phyloP scores from a whole-genome alignment of 164 flowering plant species.

The Berberis vulgaris region DNA sequence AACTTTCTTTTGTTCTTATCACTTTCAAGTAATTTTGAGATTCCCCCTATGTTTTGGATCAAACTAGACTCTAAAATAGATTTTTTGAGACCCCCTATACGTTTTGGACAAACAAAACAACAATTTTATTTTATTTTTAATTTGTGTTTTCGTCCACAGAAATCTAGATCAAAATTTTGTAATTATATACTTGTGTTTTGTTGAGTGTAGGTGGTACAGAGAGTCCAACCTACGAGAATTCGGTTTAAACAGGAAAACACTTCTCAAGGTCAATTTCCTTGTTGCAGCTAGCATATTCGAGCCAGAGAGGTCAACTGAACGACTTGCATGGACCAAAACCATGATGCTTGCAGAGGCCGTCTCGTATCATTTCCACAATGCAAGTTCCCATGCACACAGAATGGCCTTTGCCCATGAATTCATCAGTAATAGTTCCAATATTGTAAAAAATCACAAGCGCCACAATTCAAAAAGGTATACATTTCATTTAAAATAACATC shows the following conservation, averaged over 20 bases:
- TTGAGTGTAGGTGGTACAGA: slow-evolving; percentile 61
- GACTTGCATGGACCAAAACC: slow-evolving; percentile 77
- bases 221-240: slow-evolving; percentile 28
- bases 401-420: slow-evolving; percentile 37
- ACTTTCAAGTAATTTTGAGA: too few relatives aligned
- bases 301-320: slow-evolving; percentile 41
- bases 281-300: slow-evolving; percentile 70
- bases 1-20: too few relatives aligned
- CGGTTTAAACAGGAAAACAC: slow-evolving; percentile 38
- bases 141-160: too few relatives aligned
- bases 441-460: not conserved
- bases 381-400: slow-evolving; percentile 14
- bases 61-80: too few relatives aligned
- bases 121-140: too few relatives aligned
- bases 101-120: too few relatives aligned
- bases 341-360: slow-evolving; percentile 38
- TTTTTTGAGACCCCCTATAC: too few relatives aligned
- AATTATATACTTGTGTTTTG: too few relatives aligned
- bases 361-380: slow-evolving; percentile 19
- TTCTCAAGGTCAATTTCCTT: slow-evolving; percentile 41
- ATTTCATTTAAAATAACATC: too few relatives aligned
- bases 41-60: too few relatives aligned
- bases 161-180: too few relatives aligned
- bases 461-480: slow-evolving; percentile 1
- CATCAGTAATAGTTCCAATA: not conserved